Evolutionary conservation across 345 rosid species (phyloP), one percentile per base, ranked within the genome.

Genomic region (Hirschfeldia incana): DNA sequence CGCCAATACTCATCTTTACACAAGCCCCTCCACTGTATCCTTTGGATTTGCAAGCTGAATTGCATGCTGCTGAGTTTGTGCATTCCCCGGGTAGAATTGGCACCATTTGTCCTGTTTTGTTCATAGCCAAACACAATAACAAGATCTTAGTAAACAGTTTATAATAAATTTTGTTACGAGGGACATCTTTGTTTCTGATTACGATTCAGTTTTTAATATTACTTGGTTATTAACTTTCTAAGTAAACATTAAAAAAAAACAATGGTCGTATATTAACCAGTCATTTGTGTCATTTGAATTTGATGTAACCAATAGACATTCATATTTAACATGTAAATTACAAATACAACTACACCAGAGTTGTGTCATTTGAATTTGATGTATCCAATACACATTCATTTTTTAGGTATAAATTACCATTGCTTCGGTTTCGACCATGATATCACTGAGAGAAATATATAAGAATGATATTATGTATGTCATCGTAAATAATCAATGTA

Each of bases 1-100:
- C 10, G 11, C 49, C 59, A 69, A 61, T 0, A 4, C 0, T 0
- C 6, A 51, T 34, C 3, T 0, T 6, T 5, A 70, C 12, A 65
- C 76, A 78, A 78, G 11, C 46, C 49, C 81, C 81, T 64, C 81
- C 81, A 64, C 42, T 11, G 76, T 78, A 28, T 37, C 67, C 76
- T 11, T 37, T 29, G 4, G 72, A 16, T 64, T 53, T 37, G 81
- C 76, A 78, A 64, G 59, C 49, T 53, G 4, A 10, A 65, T 30
- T 8, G 46, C 76, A 78, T 2, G 3, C 1, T 4, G 13, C 4
- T 69, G 81, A 0, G 59, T 16, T 7, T 37, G 67, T 71, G 12
- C 81, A 77, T 15, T 0, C 15, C 11, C 32, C 76, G 16, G 71
- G 46, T 10, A 70, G 11, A 36, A 70, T 37, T 36, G 81, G 59